Percentiles rank a stretch among this genome's conserved stretches.
Evolutionary conservation across 352 stramenopile genomes (phyloP).

Genomic region (Pythium inflatum): DNA sequence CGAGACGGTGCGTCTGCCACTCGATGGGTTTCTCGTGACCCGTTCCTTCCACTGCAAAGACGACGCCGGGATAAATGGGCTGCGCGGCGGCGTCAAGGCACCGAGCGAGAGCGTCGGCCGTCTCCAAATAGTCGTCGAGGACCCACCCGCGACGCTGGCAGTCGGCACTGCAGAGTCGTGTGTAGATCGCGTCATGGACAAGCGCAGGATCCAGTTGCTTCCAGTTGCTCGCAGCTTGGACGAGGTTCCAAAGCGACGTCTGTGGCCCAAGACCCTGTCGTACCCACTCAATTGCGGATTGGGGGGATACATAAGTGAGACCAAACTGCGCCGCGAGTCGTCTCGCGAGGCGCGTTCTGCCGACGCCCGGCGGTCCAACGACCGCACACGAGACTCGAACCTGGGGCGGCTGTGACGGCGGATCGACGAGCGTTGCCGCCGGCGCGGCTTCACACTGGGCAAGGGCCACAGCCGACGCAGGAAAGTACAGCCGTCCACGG

Average conservation of each 20-base stretch:
- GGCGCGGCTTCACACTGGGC: constrained; percentile 30
- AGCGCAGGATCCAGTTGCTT: constrained; percentile 3
- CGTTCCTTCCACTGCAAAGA: constrained; percentile 54
- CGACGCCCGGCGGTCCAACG: constrained; percentile 39
- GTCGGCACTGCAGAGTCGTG: constrained; percentile 58
- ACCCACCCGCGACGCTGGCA: constrained; percentile 67
- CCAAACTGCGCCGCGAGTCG: constrained; percentile 36
- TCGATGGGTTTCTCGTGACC: constrained; percentile 19
- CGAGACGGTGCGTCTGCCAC: constrained; percentile 54
- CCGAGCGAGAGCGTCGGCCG: constrained; percentile 38
- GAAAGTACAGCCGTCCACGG: constrained; percentile 69
- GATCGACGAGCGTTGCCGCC: constrained; percentile 2
- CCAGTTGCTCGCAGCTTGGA: constrained; percentile 15
- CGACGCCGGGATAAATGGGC: constrained; percentile 47
- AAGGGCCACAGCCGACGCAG: constrained; percentile 28
- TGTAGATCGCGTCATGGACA: constrained; percentile 44
- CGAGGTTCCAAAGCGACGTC: constrained; percentile 32
- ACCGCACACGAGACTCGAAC: constrained; percentile 42
- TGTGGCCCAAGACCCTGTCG: constrained; percentile 51
- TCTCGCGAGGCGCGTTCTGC: constrained; percentile 43
- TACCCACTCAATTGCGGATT: constrained; percentile 55
- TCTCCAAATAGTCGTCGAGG: constrained; percentile 57
- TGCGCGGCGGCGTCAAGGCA: constrained; percentile 15
- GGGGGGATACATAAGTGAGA: constrained; percentile 56
- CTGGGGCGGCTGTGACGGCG: constrained; percentile 6